Evolutionary conservation across 2,329 filamentous ascomycete species (phyloP).

Genomic region (Colletotrichum orchidophilum): DNA sequence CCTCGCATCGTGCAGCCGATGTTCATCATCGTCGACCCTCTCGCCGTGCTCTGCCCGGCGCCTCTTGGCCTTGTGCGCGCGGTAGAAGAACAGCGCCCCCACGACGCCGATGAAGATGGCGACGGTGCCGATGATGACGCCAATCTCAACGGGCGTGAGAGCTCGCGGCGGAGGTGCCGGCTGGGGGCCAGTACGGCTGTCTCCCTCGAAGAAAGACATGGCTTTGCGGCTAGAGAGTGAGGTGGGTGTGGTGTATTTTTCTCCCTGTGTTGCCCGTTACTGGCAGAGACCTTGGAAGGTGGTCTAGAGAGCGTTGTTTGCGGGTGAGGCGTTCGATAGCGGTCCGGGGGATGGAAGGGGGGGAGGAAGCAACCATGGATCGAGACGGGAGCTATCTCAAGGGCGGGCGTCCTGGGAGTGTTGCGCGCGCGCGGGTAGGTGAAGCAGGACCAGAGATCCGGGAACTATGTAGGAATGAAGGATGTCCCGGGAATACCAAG

Average conservation of each 20-base stretch:
- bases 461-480: neutral
- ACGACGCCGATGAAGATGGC: slow-evolving; percentile 37
- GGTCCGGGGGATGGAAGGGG: neutral
- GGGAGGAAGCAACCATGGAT: neutral
- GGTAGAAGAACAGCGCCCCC: slow-evolving; percentile 37
- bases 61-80: slow-evolving; percentile 27
- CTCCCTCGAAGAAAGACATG: slow-evolving; percentile 34
- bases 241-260: neutral
- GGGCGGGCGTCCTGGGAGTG: neutral
- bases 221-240: neutral
- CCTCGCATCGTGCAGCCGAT: slow-evolving; percentile 1
- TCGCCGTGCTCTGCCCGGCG: neutral
- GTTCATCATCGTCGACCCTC: slow-evolving; percentile 1
- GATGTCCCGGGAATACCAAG: neutral
- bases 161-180: slow-evolving; percentile 23
- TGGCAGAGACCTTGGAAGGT: neutral
- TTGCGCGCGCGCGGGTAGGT: neutral
- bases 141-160: slow-evolving; percentile 41
- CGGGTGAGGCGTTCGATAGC: neutral
- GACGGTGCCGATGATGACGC: slow-evolving; percentile 39
- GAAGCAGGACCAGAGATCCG: neutral
- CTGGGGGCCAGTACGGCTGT: slow-evolving; percentile 26
- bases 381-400: neutral
- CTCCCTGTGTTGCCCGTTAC: neutral
- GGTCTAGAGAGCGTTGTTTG: neutral